These are phyloP conservation scores for Phlebiopsis flavidoalba DNA, from an alignment of 768 basidiomycete species.

Conservation along the genomic window DNA sequence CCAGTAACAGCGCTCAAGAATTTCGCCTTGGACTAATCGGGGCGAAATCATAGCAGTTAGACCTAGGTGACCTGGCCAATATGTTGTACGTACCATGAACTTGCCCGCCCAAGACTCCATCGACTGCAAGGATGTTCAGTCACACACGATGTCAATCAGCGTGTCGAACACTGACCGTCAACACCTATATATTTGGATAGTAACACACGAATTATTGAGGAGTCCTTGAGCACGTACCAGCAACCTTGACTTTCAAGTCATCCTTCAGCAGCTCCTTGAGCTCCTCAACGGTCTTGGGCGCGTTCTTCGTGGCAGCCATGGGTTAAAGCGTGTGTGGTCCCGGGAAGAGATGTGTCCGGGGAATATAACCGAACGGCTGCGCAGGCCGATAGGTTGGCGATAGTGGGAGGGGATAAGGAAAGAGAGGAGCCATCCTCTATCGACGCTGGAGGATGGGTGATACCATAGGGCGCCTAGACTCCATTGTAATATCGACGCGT, in stretches of 20 bases:
- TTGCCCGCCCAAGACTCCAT: constrained; percentile 95
- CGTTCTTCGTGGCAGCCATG: constrained; percentile 26
- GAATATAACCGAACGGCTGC: not conserved
- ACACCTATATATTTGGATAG: constrained; percentile 38
- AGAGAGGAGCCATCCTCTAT: constrained; percentile 6
- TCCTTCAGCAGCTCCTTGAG: constrained; percentile 46
- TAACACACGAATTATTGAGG: not conserved
- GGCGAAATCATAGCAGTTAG: not conserved
- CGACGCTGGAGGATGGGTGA: not conserved
- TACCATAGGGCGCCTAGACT: not conserved
- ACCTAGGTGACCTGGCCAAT: not conserved
- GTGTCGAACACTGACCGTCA: constrained; percentile 48
- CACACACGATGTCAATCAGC: not conserved
- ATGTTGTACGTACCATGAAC: constrained; percentile 57
- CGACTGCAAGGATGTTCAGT: constrained; percentile 44
- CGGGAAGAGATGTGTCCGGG: not conserved
- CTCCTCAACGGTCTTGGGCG: constrained; percentile 52
- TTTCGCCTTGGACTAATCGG: constrained; percentile 77
- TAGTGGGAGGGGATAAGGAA: not conserved
- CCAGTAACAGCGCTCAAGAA: constrained; percentile 77
- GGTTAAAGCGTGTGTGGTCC: not conserved
- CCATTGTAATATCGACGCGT: not conserved
- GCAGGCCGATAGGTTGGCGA: not conserved
- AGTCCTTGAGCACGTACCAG: constrained; percentile 48
- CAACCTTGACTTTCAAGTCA: constrained; percentile 90